These are phyloP conservation scores for Aspergillus uvarum DNA, from an alignment of 2,329 filamentous ascomycete genomes.

Conservation along the genomic window DNA sequence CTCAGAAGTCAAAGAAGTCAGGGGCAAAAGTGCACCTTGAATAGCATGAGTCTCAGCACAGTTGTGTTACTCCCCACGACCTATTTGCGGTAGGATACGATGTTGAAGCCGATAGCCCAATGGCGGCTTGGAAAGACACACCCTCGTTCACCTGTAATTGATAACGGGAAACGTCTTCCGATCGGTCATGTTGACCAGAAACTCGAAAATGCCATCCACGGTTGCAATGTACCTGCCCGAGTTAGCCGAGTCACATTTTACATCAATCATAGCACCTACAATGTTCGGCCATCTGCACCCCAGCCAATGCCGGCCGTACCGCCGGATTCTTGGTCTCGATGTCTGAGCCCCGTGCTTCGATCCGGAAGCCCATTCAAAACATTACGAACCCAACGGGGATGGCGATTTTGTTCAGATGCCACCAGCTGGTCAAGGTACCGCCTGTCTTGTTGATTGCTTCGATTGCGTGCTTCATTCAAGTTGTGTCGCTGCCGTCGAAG, in stretches of 20 bases:
- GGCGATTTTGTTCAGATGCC: constrained; percentile 37
- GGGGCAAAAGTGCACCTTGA: neutral
- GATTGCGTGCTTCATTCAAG: constrained; percentile 35
- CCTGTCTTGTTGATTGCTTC: constrained; percentile 31
- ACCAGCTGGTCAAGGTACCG: constrained; percentile 36
- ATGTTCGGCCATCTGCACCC: constrained; percentile 46
- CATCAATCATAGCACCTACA: constrained; percentile 39
- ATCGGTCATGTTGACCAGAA: constrained; percentile 47
- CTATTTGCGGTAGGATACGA: neutral
- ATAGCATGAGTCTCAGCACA: neutral
- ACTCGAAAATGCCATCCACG: constrained; percentile 50
- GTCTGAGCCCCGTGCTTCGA: constrained; percentile 29
- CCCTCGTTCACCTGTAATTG: constrained; percentile 37
- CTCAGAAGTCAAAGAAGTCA: neutral
- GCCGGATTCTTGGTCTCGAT: constrained; percentile 39
- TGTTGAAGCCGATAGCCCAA: neutral
- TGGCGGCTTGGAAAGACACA: neutral
- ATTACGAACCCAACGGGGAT: constrained; percentile 40
- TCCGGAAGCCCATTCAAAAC: constrained; percentile 38
- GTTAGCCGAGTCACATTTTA: constrained; percentile 13
- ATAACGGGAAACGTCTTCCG: constrained; percentile 50
- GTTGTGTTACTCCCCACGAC: neutral
- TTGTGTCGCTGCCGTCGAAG: constrained; percentile 40
- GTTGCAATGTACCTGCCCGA: constrained; percentile 47
- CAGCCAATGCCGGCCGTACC: constrained; percentile 50